Percentiles rank a stretch among this genome's conserved stretches.
Conservation (phyloP, 2,329 filamentous ascomycete genomes). For the Ceratocystiopsis sp. region DNA sequence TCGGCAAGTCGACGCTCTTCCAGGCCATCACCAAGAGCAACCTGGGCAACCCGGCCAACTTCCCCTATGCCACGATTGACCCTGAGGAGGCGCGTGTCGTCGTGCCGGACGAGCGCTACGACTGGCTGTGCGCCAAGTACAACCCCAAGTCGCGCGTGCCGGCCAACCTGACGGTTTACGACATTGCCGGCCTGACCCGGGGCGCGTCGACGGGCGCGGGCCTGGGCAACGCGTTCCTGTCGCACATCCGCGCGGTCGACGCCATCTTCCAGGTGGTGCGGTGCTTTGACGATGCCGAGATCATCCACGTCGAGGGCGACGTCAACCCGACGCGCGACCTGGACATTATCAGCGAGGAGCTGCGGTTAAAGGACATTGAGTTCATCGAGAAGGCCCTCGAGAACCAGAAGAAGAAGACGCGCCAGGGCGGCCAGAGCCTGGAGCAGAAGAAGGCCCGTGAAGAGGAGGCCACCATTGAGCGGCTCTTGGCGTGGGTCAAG, state of each 20-base stretch:
- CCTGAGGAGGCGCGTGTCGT: constrained; percentile 96
- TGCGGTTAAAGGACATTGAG: constrained; percentile 96
- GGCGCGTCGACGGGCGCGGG: constrained; percentile 94
- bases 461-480: constrained; percentile 85
- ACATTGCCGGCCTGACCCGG: constrained; percentile 91
- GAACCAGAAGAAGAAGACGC: constrained; percentile 81
- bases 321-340: constrained; percentile 90
- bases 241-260: constrained; percentile 94
- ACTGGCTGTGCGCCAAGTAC: constrained; percentile 93
- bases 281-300: constrained; percentile 97
- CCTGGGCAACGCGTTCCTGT: constrained; percentile 95
- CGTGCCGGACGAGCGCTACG: constrained; percentile 87
- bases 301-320: constrained; percentile 98
- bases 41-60: constrained; percentile 97
- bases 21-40: constrained; percentile 97
- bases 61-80: constrained; percentile 97
- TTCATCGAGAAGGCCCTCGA: constrained; percentile 94
- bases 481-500: constrained; percentile 67
- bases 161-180: constrained; percentile 93
- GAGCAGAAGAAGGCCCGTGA: constrained; percentile 97
- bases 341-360: constrained; percentile 90
- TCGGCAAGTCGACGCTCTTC: constrained; percentile 98
- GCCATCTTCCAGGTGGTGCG: constrained; percentile 95
- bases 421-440: constrained; percentile 81
- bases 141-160: constrained; percentile 96